Evolutionary conservation across 331 rosid genomes (phyloP), one percentile per base, ranked within the genome.

Genomic region (Dryas integrifolia): DNA sequence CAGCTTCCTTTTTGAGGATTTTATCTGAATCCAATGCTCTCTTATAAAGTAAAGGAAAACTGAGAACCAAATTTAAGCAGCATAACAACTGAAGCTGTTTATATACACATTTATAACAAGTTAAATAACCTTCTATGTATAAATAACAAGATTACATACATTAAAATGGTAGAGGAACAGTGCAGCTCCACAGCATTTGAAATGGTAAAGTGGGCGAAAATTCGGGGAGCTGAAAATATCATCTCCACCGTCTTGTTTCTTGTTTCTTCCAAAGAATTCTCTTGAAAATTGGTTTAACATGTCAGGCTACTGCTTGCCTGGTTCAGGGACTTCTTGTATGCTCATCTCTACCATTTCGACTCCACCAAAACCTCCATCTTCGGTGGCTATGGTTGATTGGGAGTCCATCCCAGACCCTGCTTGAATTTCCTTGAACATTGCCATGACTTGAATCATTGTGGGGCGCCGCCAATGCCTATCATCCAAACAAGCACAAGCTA

Each of bases 371-470:
- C 88, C 88, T 39, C 82, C 87, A 6, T 83, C 92, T 1, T 88
- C 93, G 0, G 87, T 63, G 73, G 83, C 89, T 65, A 91, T 91
- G 21, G 96, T 88, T 44, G 96, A 89, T 26, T 86, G 91, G 9
- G 96, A 89, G 67, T 94, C 98, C 21, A 89, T 85, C 14, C 97
- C 98, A 0, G 91, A 88, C 5, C 96, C 98, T 0, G 97, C 92
- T 71, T 94, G 97, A 69, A 94, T 91, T 79, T 87, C 96, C 89
- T 94, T 94, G 60, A 94, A 94, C 96, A 80, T 84, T 44, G 90
- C 82, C 96, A 89, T 81, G 46, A 94, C 98, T 67, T 94, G 84
- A 74, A 94, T 88, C 96, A 94, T 94, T 0, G 96, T 91, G 0
- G 98, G 98, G 1, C 98, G 91, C 76, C 81, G 74, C 89, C 82